These are phyloP conservation scores for Babesia bigemina DNA, from an alignment of 169 alveolate genomes.

Conservation along the genomic window DNA sequence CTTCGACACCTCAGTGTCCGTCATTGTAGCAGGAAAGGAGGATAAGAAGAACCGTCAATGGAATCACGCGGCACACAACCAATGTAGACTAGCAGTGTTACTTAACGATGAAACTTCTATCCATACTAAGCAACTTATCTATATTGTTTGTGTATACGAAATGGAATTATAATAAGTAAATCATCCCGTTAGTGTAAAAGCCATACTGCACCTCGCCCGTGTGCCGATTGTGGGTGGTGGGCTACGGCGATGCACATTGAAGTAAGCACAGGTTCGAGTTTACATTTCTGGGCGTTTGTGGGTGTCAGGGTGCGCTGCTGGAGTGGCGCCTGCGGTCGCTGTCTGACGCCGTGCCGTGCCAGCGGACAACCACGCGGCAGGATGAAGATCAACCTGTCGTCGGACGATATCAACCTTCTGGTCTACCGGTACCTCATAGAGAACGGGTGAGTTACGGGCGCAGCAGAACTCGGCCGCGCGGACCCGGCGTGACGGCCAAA, in stretches of 20 bases:
- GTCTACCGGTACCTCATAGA: constrained; percentile 86
- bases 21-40: neutral
- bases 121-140: neutral
- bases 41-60: neutral
- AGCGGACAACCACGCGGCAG: constrained; percentile 1
- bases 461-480: neutral
- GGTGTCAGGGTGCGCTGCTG: neutral
- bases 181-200: neutral
- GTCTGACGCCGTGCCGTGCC: neutral
- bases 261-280: neutral
- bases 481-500: neutral
- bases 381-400: constrained; percentile 85
- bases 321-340: neutral
- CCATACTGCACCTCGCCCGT: neutral
- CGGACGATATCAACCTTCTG: constrained; percentile 87
- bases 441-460: constrained; percentile 75
- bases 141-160: neutral
- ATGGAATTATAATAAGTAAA: neutral
- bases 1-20: constrained; percentile 14
- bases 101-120: neutral
- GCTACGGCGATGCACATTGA: neutral
- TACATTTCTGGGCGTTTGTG: neutral
- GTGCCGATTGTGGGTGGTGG: neutral
- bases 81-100: neutral
- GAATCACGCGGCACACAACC: neutral